Evolutionary conservation across 148 eudicot species (phyloP).

Genomic region (Camellia granthamiana): DNA sequence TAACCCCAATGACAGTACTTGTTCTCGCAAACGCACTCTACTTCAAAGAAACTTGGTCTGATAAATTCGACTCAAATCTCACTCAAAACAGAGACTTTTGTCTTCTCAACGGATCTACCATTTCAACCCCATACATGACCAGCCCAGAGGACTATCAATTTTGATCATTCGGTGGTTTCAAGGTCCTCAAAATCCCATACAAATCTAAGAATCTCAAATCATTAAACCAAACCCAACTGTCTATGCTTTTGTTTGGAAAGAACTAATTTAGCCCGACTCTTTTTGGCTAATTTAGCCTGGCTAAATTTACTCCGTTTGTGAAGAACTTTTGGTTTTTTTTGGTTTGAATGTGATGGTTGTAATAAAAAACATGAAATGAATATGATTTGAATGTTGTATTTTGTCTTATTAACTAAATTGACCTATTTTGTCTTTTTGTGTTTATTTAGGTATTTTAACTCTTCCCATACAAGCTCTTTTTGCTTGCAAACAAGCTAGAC

Average conservation of each 20-base stretch:
- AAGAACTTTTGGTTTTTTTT: too few species aligned
- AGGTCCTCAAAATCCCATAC: constrained; percentile 18
- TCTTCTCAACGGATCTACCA: background rate
- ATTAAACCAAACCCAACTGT: background rate
- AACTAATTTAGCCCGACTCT: too few species aligned
- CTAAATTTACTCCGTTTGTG: too few species aligned
- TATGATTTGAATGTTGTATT: too few species aligned
- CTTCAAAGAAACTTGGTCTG: constrained; percentile 15
- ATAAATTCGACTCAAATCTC: background rate
- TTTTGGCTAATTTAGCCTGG: too few species aligned
- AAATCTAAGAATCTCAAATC: background rate
- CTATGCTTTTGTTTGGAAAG: background rate
- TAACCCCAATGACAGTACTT: background rate
- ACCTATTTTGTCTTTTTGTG: too few species aligned
- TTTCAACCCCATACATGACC: constrained; percentile 11
- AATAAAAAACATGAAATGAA: too few species aligned
- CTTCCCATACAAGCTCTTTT: constrained; percentile 12
- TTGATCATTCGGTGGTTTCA: background rate
- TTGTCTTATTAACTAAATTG: too few species aligned
- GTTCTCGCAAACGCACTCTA: constrained; percentile 18
- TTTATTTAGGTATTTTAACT: too few species aligned
- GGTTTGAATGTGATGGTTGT: too few species aligned
- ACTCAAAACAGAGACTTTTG: background rate
- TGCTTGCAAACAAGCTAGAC: constrained; percentile 19
- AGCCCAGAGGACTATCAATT: background rate